A percentile compares a stretch with the other conserved stretches of the same genome.
Conservation (phyloP, 805 yeast genomes). For the Ogataea glucozyma region DNA sequence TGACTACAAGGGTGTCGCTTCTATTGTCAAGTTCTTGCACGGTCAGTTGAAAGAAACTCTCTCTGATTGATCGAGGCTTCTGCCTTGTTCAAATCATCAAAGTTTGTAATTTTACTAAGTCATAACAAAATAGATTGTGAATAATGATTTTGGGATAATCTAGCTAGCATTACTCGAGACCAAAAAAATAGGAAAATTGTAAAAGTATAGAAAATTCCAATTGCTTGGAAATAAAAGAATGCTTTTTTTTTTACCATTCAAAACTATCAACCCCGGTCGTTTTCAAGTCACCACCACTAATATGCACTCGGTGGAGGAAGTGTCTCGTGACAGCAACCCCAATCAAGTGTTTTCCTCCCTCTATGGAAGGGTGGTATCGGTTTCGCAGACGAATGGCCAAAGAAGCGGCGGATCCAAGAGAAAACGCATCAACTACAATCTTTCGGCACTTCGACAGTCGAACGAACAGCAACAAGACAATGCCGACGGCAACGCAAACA, state of each 20-base stretch:
- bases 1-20: slow-evolving; percentile 23
- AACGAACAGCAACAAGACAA: slow-evolving; percentile 32
- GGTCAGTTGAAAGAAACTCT: slow-evolving; percentile 12
- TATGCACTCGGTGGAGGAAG: slow-evolving; percentile 34
- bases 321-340: slow-evolving; percentile 29
- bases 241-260: background rate
- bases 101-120: no score
- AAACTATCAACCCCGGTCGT: no score
- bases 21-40: slow-evolving; percentile 24
- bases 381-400: slow-evolving; percentile 4
- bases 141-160: no score
- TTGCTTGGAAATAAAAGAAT: background rate
- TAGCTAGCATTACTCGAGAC: no score
- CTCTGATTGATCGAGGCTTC: background rate
- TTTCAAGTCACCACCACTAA: background rate
- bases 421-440: slow-evolving; percentile 37
- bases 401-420: slow-evolving; percentile 25
- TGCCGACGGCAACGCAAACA: no score
- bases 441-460: slow-evolving; percentile 30
- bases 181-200: background rate
- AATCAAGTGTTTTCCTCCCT: slow-evolving; percentile 31
- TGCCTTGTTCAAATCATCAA: no score
- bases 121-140: background rate
- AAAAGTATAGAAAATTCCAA: background rate
- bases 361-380: slow-evolving; percentile 20